Conservation (phyloP, 129 eudicot genomes). For the Gnaphalium uliginosum region DNA sequence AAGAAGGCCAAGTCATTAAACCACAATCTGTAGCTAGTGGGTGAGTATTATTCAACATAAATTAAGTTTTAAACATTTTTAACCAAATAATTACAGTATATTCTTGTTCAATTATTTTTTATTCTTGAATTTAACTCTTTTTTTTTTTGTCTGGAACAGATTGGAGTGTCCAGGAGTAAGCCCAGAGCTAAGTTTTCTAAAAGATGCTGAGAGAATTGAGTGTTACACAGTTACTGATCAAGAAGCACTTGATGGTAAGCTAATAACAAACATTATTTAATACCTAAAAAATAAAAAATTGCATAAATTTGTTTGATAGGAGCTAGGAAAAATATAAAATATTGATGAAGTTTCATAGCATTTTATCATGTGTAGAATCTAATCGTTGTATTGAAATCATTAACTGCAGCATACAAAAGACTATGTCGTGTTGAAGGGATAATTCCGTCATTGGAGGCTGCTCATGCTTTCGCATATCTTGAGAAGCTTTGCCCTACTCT, state of each 20-base stretch:
- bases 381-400: neutral
- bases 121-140: no score
- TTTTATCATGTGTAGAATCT: no score
- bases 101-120: no score
- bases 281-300: no score
- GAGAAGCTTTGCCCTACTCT: conserved; percentile 54
- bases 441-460: conserved; percentile 56
- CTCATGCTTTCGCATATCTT: conserved; percentile 66
- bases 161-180: conserved; percentile 74
- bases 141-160: conserved; percentile 32
- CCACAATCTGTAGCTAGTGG: conserved; percentile 70
- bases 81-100: neutral
- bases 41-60: conserved; percentile 36
- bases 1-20: conserved; percentile 52
- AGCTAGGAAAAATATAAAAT: no score
- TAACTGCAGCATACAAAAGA: conserved; percentile 51
- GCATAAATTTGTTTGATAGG: no score
- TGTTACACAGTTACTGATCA: conserved; percentile 56
- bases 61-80: neutral
- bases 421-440: conserved; percentile 60
- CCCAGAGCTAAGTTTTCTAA: conserved; percentile 76
- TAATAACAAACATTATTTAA: neutral
- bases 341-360: no score
- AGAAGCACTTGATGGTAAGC: conserved; percentile 70
- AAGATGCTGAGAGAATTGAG: conserved; percentile 59